These are phyloP conservation scores for Trichoderma harzianum DNA, from an alignment of 2,329 filamentous ascomycete genomes.

Conservation along the genomic window DNA sequence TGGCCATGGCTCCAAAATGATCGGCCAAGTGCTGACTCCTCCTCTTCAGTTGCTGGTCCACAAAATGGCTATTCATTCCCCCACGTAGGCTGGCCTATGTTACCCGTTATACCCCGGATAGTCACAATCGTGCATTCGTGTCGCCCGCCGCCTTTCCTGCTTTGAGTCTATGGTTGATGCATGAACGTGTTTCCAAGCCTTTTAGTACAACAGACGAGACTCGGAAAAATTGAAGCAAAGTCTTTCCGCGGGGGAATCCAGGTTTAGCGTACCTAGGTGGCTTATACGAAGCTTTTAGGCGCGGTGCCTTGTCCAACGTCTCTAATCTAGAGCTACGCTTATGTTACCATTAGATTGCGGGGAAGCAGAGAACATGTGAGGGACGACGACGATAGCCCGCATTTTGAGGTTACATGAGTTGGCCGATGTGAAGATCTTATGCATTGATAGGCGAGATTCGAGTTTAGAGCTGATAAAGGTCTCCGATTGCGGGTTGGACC, in stretches of 20 bases:
- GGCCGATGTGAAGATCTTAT: constrained; percentile 1
- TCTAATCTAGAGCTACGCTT: not conserved
- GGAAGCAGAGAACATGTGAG: not conserved
- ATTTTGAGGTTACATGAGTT: constrained; percentile 10
- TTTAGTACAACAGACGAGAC: not conserved
- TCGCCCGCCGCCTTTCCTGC: not conserved
- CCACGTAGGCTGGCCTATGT: constrained; percentile 10
- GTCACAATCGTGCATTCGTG: not conserved
- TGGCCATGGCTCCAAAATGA: not conserved
- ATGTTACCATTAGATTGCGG: not conserved
- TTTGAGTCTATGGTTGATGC: not conserved
- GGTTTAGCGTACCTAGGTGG: not conserved
- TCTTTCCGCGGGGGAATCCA: not conserved
- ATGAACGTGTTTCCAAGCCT: not conserved
- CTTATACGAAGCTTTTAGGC: constrained; percentile 5
- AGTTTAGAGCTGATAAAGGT: not conserved
- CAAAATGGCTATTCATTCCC: not conserved
- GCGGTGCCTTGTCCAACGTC: not conserved
- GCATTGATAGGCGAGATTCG: not conserved
- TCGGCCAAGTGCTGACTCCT: not conserved
- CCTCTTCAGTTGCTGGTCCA: not conserved
- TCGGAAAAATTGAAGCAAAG: not conserved
- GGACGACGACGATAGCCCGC: not conserved
- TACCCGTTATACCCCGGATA: not conserved
- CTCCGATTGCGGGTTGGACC: not conserved